Evolutionary conservation across 2,329 filamentous ascomycete species (phyloP).

Genomic region (Daldinia sp.): DNA sequence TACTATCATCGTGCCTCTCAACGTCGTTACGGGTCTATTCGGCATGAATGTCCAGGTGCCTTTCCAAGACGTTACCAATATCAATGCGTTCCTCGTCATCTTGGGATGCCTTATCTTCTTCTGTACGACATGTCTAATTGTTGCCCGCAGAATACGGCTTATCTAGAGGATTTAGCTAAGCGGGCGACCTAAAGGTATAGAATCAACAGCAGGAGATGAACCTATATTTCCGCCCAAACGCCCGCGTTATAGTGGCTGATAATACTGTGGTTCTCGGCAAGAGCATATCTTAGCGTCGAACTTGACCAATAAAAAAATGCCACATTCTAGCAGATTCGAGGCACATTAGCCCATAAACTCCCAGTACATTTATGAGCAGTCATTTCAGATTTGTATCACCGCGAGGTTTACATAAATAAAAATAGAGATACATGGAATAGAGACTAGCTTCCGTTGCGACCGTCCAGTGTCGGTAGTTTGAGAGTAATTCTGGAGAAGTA

Average conservation of each 20-base stretch:
- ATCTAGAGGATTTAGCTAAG: slow-evolving; percentile 54
- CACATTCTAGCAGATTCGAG: neutral
- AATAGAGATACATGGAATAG: neutral
- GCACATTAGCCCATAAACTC: neutral
- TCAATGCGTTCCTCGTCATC: slow-evolving; percentile 72
- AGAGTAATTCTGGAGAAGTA: neutral
- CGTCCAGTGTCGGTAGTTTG: neutral
- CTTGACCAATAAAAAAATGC: neutral
- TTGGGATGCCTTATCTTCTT: slow-evolving; percentile 68
- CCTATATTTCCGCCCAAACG: neutral
- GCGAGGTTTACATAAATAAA: neutral
- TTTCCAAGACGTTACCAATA: slow-evolving; percentile 61
- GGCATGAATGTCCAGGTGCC: slow-evolving; percentile 89
- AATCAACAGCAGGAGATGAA: neutral
- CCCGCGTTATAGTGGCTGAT: neutral
- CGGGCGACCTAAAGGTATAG: neutral
- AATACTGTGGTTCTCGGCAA: neutral
- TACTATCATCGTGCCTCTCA: slow-evolving; percentile 95
- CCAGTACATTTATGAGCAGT: neutral
- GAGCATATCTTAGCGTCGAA: neutral
- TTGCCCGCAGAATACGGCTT: slow-evolving; percentile 60
- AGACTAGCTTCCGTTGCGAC: neutral
- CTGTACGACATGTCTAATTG: slow-evolving; percentile 59
- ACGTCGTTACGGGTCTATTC: slow-evolving; percentile 87
- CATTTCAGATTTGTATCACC: neutral